These are phyloP conservation scores for Pichia cactophila DNA, from an alignment of 1,139 yeast species.

Conservation along the genomic window DNA sequence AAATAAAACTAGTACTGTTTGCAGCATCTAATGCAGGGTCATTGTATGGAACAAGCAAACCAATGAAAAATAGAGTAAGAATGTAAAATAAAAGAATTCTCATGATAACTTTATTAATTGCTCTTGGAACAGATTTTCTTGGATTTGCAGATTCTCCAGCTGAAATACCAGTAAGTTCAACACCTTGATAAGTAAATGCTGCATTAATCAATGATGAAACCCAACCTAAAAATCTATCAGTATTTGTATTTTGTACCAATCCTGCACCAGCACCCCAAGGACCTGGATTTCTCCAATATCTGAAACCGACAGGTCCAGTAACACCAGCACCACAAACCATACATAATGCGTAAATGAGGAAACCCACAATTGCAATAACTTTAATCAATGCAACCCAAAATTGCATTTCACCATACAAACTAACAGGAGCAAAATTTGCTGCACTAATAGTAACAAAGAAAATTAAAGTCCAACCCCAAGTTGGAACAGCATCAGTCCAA, in stretches of 20 bases:
- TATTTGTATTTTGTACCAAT: constrained; percentile 36
- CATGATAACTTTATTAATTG: constrained; percentile 73
- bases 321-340: constrained; percentile 42
- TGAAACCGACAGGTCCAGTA: constrained; percentile 59
- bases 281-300: constrained; percentile 93
- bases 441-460: constrained; percentile 50
- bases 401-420: constrained; percentile 59
- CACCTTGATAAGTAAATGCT: constrained; percentile 74
- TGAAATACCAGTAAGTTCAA: constrained; percentile 78
- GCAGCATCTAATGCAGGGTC: constrained; percentile 36
- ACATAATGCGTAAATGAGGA: constrained; percentile 40
- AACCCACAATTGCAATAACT: constrained; percentile 45
- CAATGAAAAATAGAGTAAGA: constrained; percentile 71
- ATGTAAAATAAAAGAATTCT: constrained; percentile 79
- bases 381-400: constrained; percentile 62
- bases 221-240: constrained; percentile 59
- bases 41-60: constrained; percentile 72
- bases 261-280: constrained; percentile 60
- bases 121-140: constrained; percentile 72
- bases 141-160: constrained; percentile 89
- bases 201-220: constrained; percentile 49
- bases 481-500: constrained; percentile 70
- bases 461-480: constrained; percentile 70
- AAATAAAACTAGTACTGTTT: constrained; percentile 29
- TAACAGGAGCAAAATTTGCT: constrained; percentile 54